Base-by-base conservation (phyloP, 2,329 filamentous ascomycete genomes). In the Penicillium sp. region DNA sequence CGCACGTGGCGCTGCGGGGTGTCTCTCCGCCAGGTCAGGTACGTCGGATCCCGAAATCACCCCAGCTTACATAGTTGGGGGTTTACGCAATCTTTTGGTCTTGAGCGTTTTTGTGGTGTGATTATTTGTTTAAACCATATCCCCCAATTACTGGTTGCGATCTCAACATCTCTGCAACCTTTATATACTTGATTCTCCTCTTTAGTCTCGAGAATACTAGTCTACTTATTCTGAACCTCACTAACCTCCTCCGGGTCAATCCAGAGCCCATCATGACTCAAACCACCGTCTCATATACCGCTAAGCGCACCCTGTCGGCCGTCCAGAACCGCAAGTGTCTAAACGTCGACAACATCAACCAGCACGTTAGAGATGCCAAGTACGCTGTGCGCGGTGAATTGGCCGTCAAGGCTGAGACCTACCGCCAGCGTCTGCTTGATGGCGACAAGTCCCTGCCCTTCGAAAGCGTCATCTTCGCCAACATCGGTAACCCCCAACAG, bases 401-500 rank as follows among this genome's bases (percentile, higher is more conserved):
- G 57, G 91, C 93, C 51, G 85, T 94, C 68, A 88, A 87, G 74
- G 93, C 89, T 13, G 93, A 98, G 74, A 80, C 88, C 71, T 95
- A 91, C 75, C 85, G 91, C 53, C 84, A 84, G 47, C 77, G 80
- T 63, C 76, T 96, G 54, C 70, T 69, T 52, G 75, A 78, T 44
- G 72, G 70, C 47, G 66, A 69, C 54, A 67, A 70, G 58, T 61
- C 62, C n/a, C 77, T 97, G 44, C 91, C 93, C 43, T 98, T 98
- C 71, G 78, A 87, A 62, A 80, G 88, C 53, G 84, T 98, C 71
- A 91, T 98, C 74, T 90, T 87, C 56, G 93, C 93, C 72, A 98
- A 98, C 75, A 98, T 98, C 65, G 93, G 93, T 66, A 98, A 98
- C 76, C 93, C 93, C 4, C 93, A 98, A 73, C 93, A 98, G 74